Evolutionary conservation across 768 basidiomycete genomes (phyloP).

Genomic region (Mrakia frigida): DNA sequence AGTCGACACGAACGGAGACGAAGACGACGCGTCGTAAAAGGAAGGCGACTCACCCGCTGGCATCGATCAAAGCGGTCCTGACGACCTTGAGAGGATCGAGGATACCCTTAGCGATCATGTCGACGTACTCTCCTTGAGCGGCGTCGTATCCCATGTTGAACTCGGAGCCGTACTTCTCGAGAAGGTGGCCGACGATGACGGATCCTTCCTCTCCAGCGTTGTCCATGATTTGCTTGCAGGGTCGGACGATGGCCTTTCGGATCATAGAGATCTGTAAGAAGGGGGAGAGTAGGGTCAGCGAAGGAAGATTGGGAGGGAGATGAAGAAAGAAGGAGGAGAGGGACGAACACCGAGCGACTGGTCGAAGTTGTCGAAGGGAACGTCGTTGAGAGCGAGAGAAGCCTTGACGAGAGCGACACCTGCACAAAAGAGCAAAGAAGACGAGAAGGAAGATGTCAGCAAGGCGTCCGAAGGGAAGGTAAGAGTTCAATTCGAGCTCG

Average conservation of each 20-base stretch:
- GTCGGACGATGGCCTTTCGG: constrained; percentile 73
- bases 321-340: background rate
- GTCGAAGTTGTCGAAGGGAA: constrained; percentile 87
- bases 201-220: constrained; percentile 93
- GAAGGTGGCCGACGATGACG: constrained; percentile 84
- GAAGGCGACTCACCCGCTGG: constrained; percentile 44
- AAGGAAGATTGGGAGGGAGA: background rate
- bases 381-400: constrained; percentile 52
- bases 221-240: constrained; percentile 78
- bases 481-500: too few relatives aligned
- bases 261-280: constrained; percentile 57
- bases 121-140: constrained; percentile 81
- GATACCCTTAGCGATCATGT: constrained; percentile 92
- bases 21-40: background rate
- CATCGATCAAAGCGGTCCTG: constrained; percentile 84
- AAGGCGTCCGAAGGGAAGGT: too few relatives aligned
- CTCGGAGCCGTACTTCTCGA: constrained; percentile 59
- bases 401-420: constrained; percentile 65
- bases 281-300: background rate
- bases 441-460: background rate
- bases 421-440: background rate
- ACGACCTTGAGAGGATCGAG: constrained; percentile 96
- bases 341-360: constrained; percentile 78
- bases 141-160: constrained; percentile 94
- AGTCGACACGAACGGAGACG: background rate